These are phyloP conservation scores for Heterobasidion irregulare DNA, from an alignment of 1,284 basidiomycete genomes.

Conservation along the genomic window DNA sequence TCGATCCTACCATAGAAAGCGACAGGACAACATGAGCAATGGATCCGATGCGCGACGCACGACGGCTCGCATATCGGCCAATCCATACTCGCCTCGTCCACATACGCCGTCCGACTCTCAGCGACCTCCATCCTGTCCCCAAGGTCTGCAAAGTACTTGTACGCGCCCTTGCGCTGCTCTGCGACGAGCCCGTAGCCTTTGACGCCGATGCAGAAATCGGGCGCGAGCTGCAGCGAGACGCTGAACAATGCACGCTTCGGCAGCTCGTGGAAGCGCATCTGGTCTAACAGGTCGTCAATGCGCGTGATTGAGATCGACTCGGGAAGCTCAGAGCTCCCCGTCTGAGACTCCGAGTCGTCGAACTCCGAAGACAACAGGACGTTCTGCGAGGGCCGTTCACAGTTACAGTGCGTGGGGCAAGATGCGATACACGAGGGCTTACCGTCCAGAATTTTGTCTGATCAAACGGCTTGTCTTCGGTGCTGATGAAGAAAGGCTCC, in stretches of 20 bases:
- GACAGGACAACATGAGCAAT: background rate
- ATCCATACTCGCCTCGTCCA: conserved; percentile 58
- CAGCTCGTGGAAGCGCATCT: conserved; percentile 80
- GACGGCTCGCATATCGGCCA: no score
- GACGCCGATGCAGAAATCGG: conserved; percentile 81
- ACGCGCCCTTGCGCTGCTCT: conserved; percentile 74
- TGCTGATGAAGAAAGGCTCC: conserved; percentile 90
- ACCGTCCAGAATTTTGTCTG: conserved; percentile 82
- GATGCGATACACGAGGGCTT: conserved; percentile 18
- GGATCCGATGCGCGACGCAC: background rate
- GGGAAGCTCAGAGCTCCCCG: conserved; percentile 42
- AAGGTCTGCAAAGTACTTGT: conserved; percentile 76
- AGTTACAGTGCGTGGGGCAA: background rate
- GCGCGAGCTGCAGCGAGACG: conserved; percentile 74
- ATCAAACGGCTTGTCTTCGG: conserved; percentile 63
- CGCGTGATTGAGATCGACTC: conserved; percentile 63
- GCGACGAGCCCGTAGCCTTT: conserved; percentile 86
- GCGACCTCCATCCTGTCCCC: conserved; percentile 74
- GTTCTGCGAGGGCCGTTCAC: conserved; percentile 27
- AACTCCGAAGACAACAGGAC: conserved; percentile 52
- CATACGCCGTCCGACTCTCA: conserved; percentile 59
- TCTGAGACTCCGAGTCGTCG: conserved; percentile 31
- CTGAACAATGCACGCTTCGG: conserved; percentile 86
- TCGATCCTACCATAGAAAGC: conserved; percentile 33
- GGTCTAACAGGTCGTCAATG: conserved; percentile 72